These are phyloP conservation scores for Coemansia sp. DNA, from an alignment of 192 early-diverging fungal genomes.

Conservation along the genomic window DNA sequence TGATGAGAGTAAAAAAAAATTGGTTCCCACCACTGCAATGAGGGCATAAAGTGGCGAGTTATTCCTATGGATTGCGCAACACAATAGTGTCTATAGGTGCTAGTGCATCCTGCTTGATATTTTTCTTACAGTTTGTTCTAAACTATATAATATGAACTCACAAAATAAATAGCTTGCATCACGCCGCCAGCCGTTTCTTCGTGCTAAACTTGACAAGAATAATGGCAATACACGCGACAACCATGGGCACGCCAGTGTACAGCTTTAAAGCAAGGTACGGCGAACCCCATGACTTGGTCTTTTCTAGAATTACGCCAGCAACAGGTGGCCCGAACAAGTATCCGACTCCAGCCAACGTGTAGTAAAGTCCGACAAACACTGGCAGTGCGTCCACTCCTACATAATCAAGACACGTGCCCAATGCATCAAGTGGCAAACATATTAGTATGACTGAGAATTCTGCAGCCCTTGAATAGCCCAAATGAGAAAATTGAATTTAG, in stretches of 20 bases:
- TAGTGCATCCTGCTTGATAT: neutral
- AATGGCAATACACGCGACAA: slow-evolving; percentile 44
- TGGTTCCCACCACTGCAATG: neutral
- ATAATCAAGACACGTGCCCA: neutral
- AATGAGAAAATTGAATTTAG: neutral
- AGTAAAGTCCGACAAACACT: slow-evolving; percentile 53
- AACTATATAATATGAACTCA: neutral
- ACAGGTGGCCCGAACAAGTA: slow-evolving; percentile 54
- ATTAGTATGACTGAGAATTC: neutral
- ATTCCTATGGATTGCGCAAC: neutral
- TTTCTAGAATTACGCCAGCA: slow-evolving; percentile 50
- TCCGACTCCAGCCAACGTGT: slow-evolving; percentile 47
- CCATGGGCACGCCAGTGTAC: slow-evolving; percentile 49
- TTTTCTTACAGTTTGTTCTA: neutral
- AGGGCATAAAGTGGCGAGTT: neutral
- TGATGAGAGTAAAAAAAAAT: neutral
- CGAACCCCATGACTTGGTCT: slow-evolving; percentile 48
- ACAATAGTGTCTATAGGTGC: neutral
- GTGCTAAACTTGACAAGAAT: slow-evolving; percentile 31
- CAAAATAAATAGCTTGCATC: neutral
- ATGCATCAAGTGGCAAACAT: neutral
- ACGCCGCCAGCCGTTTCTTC: slow-evolving; percentile 10
- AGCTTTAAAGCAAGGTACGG: slow-evolving; percentile 51
- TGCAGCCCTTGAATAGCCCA: neutral
- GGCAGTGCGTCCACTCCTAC: slow-evolving; percentile 53